Evolutionary conservation across 345 rosid species (phyloP).

Genomic region (Eucalyptus fibrosa): DNA sequence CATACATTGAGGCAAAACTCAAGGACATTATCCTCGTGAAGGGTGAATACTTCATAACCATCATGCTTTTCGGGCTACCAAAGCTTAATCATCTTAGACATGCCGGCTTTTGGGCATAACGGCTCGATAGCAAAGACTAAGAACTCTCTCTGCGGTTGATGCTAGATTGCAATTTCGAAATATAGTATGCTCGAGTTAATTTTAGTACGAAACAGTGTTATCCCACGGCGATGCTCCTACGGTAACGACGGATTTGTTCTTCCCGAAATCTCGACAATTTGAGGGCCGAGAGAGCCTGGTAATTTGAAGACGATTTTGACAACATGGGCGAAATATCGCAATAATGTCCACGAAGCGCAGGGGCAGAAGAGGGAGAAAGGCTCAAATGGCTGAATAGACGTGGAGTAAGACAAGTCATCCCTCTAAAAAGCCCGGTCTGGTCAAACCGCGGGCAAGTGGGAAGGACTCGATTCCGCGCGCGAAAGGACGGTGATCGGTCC

Average conservation of each 20-base stretch:
- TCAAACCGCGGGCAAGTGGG: background rate
- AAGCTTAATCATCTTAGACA: background rate
- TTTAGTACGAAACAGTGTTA: background rate
- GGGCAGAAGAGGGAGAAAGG: background rate
- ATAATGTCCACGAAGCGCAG: background rate
- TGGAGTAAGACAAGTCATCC: background rate
- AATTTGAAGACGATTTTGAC: background rate
- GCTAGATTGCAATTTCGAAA: background rate
- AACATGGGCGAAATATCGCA: background rate
- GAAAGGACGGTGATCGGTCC: background rate
- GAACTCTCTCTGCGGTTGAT: too few relatives aligned
- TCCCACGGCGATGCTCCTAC: background rate
- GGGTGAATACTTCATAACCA: background rate
- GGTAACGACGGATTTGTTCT: background rate
- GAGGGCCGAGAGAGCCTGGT: background rate
- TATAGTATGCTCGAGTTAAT: background rate
- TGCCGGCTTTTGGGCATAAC: background rate
- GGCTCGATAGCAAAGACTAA: background rate
- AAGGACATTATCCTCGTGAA: fast-evolving
- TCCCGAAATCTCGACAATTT: background rate
- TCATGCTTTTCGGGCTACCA: background rate
- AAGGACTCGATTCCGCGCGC: background rate
- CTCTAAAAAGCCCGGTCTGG: background rate
- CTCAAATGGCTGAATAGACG: background rate
- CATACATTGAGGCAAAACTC: too few relatives aligned